Conservation (phyloP, 805 yeast genomes). For the Saturnispora zaruensis region DNA sequence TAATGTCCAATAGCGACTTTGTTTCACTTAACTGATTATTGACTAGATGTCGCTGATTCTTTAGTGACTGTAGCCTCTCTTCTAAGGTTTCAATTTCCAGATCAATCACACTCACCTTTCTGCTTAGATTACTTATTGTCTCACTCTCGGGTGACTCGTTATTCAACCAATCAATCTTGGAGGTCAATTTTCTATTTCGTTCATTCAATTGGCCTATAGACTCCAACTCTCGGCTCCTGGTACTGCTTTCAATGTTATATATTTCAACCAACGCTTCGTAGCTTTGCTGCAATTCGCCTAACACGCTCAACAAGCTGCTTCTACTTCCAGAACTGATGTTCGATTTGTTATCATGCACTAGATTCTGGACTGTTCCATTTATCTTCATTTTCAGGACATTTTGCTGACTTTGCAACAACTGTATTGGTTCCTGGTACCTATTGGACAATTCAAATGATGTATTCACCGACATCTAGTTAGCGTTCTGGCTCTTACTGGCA, state of each 20-base stretch:
- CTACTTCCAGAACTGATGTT: neutral
- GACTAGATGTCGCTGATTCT: constrained; percentile 29
- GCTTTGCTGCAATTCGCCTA: constrained; percentile 33
- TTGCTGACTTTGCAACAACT: neutral
- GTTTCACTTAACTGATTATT: constrained; percentile 35
- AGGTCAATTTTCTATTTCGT: constrained; percentile 34
- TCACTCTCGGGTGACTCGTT: constrained; percentile 35
- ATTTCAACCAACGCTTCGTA: constrained; percentile 39
- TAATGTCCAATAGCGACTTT: constrained; percentile 42
- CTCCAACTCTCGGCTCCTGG: constrained; percentile 8
- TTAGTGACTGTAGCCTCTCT: constrained; percentile 26
- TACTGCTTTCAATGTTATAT: constrained; percentile 31
- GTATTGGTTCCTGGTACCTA: neutral
- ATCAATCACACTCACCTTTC: constrained; percentile 29
- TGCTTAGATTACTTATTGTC: constrained; percentile 31
- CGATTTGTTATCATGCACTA: neutral
- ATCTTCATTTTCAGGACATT: neutral
- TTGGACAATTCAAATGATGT: neutral
- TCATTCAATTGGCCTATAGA: constrained; percentile 20
- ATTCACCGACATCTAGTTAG: neutral
- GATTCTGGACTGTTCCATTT: neutral
- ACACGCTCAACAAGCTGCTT: neutral
- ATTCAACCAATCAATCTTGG: constrained; percentile 32
- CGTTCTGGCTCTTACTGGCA: neutral
- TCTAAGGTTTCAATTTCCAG: constrained; percentile 34